These are phyloP conservation scores for Didymella lethalis DNA, from an alignment of 2,329 filamentous ascomycete genomes.

Conservation along the genomic window DNA sequence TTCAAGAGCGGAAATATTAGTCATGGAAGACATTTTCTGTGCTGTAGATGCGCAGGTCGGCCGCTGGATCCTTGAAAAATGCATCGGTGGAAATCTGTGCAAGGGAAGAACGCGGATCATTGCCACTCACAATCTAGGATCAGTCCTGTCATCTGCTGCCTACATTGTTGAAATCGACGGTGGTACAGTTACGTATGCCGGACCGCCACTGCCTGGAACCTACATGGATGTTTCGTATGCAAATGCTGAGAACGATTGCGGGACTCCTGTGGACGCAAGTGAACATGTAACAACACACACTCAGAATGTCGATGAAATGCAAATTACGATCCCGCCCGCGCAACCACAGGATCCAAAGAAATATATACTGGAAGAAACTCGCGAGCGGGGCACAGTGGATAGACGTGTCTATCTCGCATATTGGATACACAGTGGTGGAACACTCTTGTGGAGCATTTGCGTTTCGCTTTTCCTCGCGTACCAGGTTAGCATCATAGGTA, in stretches of 20 bases:
- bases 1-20: conserved; percentile 51
- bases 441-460: conserved; percentile 3
- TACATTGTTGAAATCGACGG: conserved; percentile 78
- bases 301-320: conserved; percentile 67
- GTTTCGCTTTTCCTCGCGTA: conserved; percentile 2
- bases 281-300: conserved; percentile 57
- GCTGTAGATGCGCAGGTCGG: conserved; percentile 43
- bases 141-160: conserved; percentile 74
- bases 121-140: conserved; percentile 79
- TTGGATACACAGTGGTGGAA: conserved; percentile 7
- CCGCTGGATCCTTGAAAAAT: conserved; percentile 10
- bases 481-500: conserved; percentile 8
- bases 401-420: conserved; percentile 8
- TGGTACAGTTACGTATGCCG: conserved; percentile 51
- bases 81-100: conserved; percentile 24
- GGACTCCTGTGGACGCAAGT: conserved; percentile 39
- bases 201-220: background rate
- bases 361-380: conserved; percentile 5
- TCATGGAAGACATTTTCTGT: conserved; percentile 58
- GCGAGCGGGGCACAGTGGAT: background rate
- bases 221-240: conserved; percentile 1
- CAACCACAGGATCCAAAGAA: background rate
- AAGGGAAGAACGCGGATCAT: conserved; percentile 72
- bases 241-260: conserved; percentile 41
- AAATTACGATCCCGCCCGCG: conserved; percentile 45